phyloP scores from a whole-genome alignment of 495 filamentous ascomycete genomes.

The Daldinia childiae region DNA sequence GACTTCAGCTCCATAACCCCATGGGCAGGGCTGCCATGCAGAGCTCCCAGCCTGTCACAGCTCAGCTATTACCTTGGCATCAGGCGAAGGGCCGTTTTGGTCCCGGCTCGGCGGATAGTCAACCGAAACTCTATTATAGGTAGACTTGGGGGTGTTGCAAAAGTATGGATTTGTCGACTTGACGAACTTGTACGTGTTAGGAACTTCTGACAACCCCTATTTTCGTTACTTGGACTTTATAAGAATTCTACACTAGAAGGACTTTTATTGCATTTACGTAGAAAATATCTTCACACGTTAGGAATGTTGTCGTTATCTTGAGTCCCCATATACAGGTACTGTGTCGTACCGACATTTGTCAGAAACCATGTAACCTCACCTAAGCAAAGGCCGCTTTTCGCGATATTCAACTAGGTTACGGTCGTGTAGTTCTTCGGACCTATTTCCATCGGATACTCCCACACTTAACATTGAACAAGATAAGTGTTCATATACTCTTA shows the following conservation, averaged over 20 bases:
- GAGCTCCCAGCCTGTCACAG: conserved; percentile 22
- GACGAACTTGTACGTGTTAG: not conserved
- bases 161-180: conserved; percentile 6
- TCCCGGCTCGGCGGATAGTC: conserved; percentile 31
- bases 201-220: not conserved
- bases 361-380: not conserved
- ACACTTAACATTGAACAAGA: not conserved
- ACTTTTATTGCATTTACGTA: not conserved
- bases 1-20: conserved; percentile 30
- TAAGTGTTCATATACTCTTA: not conserved
- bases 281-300: not conserved
- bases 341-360: not conserved
- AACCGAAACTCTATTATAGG: conserved; percentile 7
- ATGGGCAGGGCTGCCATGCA: conserved; percentile 19
- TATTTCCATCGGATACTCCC: not conserved
- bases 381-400: not conserved
- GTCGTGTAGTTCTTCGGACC: not conserved
- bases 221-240: not conserved
- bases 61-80: conserved; percentile 32
- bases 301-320: not conserved
- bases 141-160: not conserved
- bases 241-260: not conserved
- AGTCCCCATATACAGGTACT: not conserved
- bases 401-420: not conserved
- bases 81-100: conserved; percentile 15